Evolutionary conservation across 768 basidiomycete species (phyloP).

Genomic region (Agaricus bisporus): DNA sequence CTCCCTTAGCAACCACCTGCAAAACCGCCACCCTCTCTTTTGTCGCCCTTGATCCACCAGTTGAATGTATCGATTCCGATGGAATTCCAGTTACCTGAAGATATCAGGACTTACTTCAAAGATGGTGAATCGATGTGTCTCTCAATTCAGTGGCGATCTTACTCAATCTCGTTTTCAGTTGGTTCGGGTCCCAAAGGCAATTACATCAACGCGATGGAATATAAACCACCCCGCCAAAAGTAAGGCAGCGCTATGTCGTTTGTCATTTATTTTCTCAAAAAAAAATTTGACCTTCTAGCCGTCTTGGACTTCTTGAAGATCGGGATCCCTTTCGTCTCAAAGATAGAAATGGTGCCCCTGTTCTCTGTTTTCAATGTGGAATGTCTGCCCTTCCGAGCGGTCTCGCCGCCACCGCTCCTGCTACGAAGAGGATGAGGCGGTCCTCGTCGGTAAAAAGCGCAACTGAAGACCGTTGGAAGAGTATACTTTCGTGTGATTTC

Average conservation of each 20-base stretch:
- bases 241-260: slow-evolving; percentile 32
- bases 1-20: slow-evolving; percentile 55
- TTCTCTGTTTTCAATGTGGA: slow-evolving; percentile 90
- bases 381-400: slow-evolving; percentile 65
- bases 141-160: slow-evolving; percentile 5
- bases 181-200: slow-evolving; percentile 71
- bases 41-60: slow-evolving; percentile 68
- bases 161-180: slow-evolving; percentile 42
- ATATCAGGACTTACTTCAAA: slow-evolving; percentile 77
- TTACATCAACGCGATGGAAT: slow-evolving; percentile 76
- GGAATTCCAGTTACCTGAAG: slow-evolving; percentile 84
- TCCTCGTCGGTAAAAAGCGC: slow-evolving; percentile 33
- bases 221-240: slow-evolving; percentile 79
- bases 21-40: slow-evolving; percentile 59
- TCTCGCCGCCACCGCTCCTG: slow-evolving; percentile 44
- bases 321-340: slow-evolving; percentile 83
- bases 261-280: slow-evolving; percentile 9
- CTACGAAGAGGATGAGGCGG: slow-evolving; percentile 49
- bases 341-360: slow-evolving; percentile 75
- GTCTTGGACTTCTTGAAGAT: slow-evolving; percentile 85
- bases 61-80: slow-evolving; percentile 64
- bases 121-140: slow-evolving; percentile 53
- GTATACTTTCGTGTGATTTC: slow-evolving; percentile 91
- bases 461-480: slow-evolving; percentile 53
- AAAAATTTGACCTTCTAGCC: slow-evolving; percentile 34